Percentiles rank a stretch among this genome's conserved stretches.
These are phyloP conservation scores for Salvia sclarea DNA, from an alignment of 305 asterid species.

Conservation along the genomic window DNA sequence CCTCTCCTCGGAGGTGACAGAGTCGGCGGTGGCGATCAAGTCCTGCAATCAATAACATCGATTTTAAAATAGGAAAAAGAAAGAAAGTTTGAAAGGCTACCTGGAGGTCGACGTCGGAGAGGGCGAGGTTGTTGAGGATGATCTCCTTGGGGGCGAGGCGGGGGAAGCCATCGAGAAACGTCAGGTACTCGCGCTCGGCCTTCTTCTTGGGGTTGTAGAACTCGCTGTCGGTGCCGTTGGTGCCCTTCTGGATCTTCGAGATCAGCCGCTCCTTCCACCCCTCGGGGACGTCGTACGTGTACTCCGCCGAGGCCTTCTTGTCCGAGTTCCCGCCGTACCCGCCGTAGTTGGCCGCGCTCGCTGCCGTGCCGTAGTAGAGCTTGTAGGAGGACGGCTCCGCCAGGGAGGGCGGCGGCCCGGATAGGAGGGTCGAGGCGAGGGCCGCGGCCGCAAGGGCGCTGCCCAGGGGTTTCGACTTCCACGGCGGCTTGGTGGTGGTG, in stretches of 20 bases:
- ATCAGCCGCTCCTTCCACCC: slow-evolving; percentile 90
- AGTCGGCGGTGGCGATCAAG: slow-evolving; percentile 67
- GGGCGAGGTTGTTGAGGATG: slow-evolving; percentile 73
- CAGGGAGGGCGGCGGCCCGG: slow-evolving; percentile 51
- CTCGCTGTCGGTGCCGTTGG: slow-evolving; percentile 90
- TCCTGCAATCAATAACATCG: too few species aligned
- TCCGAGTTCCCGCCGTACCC: slow-evolving; percentile 91
- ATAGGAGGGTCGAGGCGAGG: slow-evolving; percentile 62
- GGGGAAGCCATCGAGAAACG: slow-evolving; percentile 73
- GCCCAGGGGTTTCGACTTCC: slow-evolving; percentile 48
- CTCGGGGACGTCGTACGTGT: slow-evolving; percentile 81
- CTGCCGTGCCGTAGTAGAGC: slow-evolving; percentile 89
- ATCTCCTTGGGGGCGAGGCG: slow-evolving; percentile 70
- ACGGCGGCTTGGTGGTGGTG: slow-evolving; percentile 43
- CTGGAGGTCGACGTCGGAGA: slow-evolving; percentile 78
- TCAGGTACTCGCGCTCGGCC: slow-evolving; percentile 71
- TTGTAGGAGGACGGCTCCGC: slow-evolving; percentile 54
- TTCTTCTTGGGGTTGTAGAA: slow-evolving; percentile 90
- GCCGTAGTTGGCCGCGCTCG: slow-evolving; percentile 92
- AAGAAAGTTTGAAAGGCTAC: too few species aligned
- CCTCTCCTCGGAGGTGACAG: slow-evolving; percentile 62
- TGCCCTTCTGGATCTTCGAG: slow-evolving; percentile 81
- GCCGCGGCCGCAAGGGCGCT: slow-evolving; percentile 63
- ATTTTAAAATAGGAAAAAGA: too few species aligned
- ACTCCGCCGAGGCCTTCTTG: slow-evolving; percentile 86